These are phyloP conservation scores for Sesbania bispinosa DNA, from an alignment of 306 rosid species.

Conservation along the genomic window DNA sequence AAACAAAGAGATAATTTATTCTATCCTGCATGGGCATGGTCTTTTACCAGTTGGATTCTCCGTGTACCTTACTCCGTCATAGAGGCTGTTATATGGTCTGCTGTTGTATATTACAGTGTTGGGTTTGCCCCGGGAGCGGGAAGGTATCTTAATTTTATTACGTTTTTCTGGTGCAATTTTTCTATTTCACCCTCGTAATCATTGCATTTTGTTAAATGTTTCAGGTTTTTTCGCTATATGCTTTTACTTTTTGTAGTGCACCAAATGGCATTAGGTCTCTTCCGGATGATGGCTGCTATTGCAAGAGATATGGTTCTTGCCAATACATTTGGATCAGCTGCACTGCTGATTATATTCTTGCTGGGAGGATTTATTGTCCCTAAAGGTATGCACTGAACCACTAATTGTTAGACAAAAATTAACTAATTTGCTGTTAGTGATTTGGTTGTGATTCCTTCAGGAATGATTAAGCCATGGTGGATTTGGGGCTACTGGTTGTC, in stretches of 20 bases:
- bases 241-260: constrained; percentile 63
- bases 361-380: constrained; percentile 88
- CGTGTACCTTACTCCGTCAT: constrained; percentile 75
- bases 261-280: constrained; percentile 95
- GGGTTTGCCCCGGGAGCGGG: constrained; percentile 81
- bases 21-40: constrained; percentile 93
- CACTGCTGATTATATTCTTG: constrained; percentile 57
- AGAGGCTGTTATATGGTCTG: constrained; percentile 79
- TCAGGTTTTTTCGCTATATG: constrained; percentile 89
- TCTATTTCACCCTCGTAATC: neutral
- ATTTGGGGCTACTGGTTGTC: constrained; percentile 85
- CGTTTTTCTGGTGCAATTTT: neutral
- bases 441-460: constrained; percentile 42
- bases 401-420: neutral
- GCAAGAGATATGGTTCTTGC: constrained; percentile 85
- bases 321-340: constrained; percentile 87
- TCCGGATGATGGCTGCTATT: constrained; percentile 73
- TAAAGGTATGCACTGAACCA: constrained; percentile 46
- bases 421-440: neutral
- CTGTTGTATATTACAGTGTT: constrained; percentile 73
- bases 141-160: constrained; percentile 42
- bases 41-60: constrained; percentile 66
- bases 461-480: constrained; percentile 82
- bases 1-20: constrained; percentile 86
- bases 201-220: constrained; percentile 29